Conservation (phyloP, 805 yeast genomes). For the Hagleromyces aurorensis region DNA sequence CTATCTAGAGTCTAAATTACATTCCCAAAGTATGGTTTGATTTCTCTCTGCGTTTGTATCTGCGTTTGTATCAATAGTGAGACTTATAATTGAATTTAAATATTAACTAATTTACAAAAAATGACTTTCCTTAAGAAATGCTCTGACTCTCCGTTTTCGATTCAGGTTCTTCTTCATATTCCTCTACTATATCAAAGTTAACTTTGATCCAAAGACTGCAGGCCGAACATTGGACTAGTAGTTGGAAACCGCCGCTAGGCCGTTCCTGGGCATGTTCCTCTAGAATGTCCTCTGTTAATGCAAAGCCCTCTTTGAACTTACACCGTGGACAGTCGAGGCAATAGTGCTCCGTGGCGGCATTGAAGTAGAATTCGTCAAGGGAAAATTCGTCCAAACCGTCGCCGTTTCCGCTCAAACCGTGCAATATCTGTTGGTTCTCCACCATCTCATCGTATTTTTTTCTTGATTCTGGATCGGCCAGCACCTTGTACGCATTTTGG, state of each 20-base stretch:
- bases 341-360: slow-evolving; percentile 33
- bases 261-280: slow-evolving; percentile 34
- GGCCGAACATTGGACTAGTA: slow-evolving; percentile 70
- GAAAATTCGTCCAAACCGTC: slow-evolving; percentile 65
- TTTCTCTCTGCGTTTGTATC: too few relatives aligned
- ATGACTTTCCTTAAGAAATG: background rate
- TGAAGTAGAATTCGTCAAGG: slow-evolving; percentile 49
- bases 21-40: too few relatives aligned
- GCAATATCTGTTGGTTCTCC: slow-evolving; percentile 25
- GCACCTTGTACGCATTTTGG: slow-evolving; percentile 54
- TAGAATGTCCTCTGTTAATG: slow-evolving; percentile 54
- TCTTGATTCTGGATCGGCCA: slow-evolving; percentile 38
- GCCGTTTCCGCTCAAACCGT: slow-evolving; percentile 37
- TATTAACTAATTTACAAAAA: too few relatives aligned
- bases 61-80: too few relatives aligned
- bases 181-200: slow-evolving; percentile 40
- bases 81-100: too few relatives aligned
- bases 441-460: slow-evolving; percentile 46
- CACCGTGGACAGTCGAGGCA: slow-evolving; percentile 62
- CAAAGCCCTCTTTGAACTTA: slow-evolving; percentile 42
- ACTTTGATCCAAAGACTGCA: slow-evolving; percentile 87
- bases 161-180: slow-evolving; percentile 9
- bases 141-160: background rate
- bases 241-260: slow-evolving; percentile 47
- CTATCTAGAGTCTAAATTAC: too few relatives aligned